phyloP scores from a whole-genome alignment of 129 eudicot genomes.

The Smallanthus sonchifolius region DNA sequence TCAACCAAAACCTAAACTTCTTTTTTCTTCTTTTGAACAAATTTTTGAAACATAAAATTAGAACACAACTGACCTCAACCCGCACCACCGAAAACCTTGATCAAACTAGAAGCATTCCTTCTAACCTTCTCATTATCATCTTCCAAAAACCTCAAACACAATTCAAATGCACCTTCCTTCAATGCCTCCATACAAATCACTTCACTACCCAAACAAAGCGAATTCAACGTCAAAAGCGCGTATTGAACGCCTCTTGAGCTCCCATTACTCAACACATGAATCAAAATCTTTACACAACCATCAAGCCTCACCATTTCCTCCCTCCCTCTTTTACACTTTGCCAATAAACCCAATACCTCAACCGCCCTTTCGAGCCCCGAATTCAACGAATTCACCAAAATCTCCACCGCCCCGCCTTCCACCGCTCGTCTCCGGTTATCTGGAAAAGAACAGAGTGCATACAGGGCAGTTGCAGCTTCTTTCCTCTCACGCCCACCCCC shows the following conservation, averaged over 20 bases:
- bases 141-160: constrained; percentile 72
- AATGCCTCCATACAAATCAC: constrained; percentile 46
- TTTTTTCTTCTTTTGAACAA: constrained; percentile 37
- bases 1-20: constrained; percentile 29
- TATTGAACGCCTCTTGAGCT: constrained; percentile 86
- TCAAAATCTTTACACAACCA: constrained; percentile 52
- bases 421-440: constrained; percentile 82
- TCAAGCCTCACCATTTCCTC: constrained; percentile 54
- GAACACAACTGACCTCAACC: constrained; percentile 37
- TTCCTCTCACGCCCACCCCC: constrained; percentile 70
- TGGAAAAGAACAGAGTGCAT: constrained; percentile 62
- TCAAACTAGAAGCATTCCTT: constrained; percentile 68
- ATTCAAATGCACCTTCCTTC: constrained; percentile 64
- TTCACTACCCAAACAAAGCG: constrained; percentile 54
- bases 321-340: constrained; percentile 62
- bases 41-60: constrained; percentile 34
- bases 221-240: constrained; percentile 57
- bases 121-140: constrained; percentile 87
- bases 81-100: constrained; percentile 61
- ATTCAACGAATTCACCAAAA: constrained; percentile 33
- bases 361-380: constrained; percentile 85
- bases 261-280: constrained; percentile 60
- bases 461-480: constrained; percentile 88
- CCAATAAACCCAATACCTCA: constrained; percentile 80
- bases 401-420: constrained; percentile 62